Conservation (phyloP, 2,329 filamentous ascomycete species). For the Diplodia sapinea region DNA sequence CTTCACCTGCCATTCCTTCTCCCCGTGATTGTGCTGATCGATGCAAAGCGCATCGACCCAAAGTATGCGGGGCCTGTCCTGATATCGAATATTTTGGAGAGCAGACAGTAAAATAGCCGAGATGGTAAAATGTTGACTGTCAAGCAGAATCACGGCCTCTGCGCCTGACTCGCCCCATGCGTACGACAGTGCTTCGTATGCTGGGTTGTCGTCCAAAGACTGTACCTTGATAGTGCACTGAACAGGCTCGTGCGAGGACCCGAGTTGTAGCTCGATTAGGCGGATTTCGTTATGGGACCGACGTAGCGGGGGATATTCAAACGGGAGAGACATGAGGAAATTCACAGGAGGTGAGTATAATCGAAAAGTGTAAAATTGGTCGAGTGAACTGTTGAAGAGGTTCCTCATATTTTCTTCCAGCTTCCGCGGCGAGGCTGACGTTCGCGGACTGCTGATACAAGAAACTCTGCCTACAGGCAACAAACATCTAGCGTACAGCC, state of each 20-base stretch:
- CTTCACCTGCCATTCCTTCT: neutral
- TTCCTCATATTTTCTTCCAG: no score
- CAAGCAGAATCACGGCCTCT: no score
- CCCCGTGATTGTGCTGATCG: neutral
- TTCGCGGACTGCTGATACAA: no score
- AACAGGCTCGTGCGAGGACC: neutral
- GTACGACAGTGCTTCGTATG: slow-evolving; percentile 4
- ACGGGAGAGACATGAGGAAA: neutral
- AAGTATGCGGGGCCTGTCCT: neutral
- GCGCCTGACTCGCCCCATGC: slow-evolving; percentile 13
- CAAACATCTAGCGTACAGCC: no score
- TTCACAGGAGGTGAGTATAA: no score
- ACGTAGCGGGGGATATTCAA: neutral
- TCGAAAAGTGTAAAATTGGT: no score
- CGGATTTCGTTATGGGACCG: neutral
- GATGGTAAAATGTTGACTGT: neutral
- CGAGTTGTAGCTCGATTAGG: neutral
- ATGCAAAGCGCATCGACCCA: slow-evolving; percentile 8
- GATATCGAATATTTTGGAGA: neutral
- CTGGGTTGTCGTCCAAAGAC: neutral
- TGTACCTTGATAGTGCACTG: neutral
- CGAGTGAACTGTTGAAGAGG: no score
- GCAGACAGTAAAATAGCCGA: neutral
- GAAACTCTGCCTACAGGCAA: no score
- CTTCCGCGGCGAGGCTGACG: no score